Evolutionary conservation across 164 flowering plant genomes (phyloP), one percentile per base, ranked within the genome.

Genomic region (Magnolia changhungtana): DNA sequence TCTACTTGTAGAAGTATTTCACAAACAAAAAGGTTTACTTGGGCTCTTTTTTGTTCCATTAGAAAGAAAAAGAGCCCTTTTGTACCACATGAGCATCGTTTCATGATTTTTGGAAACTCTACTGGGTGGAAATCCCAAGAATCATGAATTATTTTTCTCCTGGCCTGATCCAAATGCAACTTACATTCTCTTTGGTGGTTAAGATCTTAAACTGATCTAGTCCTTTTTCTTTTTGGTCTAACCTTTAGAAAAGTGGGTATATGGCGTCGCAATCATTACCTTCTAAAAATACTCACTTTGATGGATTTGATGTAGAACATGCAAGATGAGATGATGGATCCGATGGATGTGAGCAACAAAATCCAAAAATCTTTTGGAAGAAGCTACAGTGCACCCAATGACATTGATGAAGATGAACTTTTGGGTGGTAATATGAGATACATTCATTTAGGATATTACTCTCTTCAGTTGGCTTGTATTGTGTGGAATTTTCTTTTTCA

Each of bases 271-370:
- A 31, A 31, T 31, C 37, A 31, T 3, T 2, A 31, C 4, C 3
- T 31, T 55, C 16, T 55, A 16, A 5, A 55, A 55, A 16, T 8
- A 9, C 5, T 27, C 18, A 1, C 20, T 31, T 31, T 4, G 71
- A 18, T 67, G 59, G 23, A 29, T 67, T 49, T 10, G 37, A 23
- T 31, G 61, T 69, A 95, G 99, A 94, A 82, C 77, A 84, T 96
- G 88, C 99, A 96, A 96, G 99, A 96, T 84, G 98, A 96, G 83
- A 96, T 96, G 98, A 87, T 92, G 94, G 99, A 96, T 81, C 82
- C 94, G 82, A 92, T 96, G 99, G 98, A 94, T 81, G 90, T 90
- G 75, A 96, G 97, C 74, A 84, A 75, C 77, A 97, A 96, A 82
- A 94, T 96, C 78, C 97, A 94, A 90, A 98, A 96, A 82, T 86